Evolutionary conservation across 768 basidiomycete genomes (phyloP), one percentile per base, ranked within the genome.

Genomic region (Leccinum subtestaceum): DNA sequence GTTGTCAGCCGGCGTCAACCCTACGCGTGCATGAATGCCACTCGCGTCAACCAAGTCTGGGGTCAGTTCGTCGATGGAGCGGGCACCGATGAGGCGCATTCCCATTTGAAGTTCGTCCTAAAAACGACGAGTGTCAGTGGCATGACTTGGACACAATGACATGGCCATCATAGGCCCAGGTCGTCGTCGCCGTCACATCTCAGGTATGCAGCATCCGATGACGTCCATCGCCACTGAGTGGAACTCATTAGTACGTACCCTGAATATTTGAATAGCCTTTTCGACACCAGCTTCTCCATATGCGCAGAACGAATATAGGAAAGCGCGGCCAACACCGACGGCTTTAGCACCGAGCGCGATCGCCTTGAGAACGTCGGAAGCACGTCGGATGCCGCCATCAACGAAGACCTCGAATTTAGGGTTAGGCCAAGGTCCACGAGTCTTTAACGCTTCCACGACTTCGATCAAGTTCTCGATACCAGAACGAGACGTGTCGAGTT

Each of bases 21-120:
- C 71, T 11, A 66, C 68, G 53, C 70, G 75, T 1, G 69, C 59
- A 45, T 70, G 66, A 8, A 75, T 63, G 43, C 55, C 70, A 52
- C 66, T 66, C 88, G 86, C 84, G 62, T 97, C 91, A 2, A 97
- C 91, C 93, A 96, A 91, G 52, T 84, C 82, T 0, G 89, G 90
- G 0, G 84, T 84, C 58, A 97, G 76, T 46, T 97, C 91, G 53
- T 81, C 81, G 34, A 97, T 72, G 0, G 84, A 89, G 6, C 80
- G 84, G 1, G 94, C 93, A 6, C 95, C 95, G n/a, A 96, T 74
- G 1, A 97, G 79, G 8, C 94, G 87, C 82, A 97, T 82, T 74
- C 94, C 93, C 95, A 98, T 96, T 78, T 93, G 89, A 65, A 98
- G 90, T 72, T 97, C 95, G 65, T 94, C 93, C 92, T 95, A 27